Base-by-base conservation (phyloP, 352 stramenopile genomes). In the Phytophthora tubulina region DNA sequence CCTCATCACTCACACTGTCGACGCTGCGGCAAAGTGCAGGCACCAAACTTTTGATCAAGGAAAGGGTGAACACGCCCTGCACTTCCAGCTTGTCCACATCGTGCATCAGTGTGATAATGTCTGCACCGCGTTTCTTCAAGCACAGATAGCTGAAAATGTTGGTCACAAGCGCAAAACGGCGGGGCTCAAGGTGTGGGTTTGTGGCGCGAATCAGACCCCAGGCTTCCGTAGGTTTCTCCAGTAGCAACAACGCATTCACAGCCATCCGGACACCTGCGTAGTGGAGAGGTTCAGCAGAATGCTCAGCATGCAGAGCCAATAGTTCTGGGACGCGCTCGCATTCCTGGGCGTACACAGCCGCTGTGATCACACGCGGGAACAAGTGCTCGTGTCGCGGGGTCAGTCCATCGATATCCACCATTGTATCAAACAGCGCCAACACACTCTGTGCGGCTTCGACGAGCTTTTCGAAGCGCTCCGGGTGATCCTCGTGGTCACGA, bases 341-440 rank as follows among this genome's bases (percentile, higher is more conserved):
- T 50, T 90, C 80, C 35, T 86, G 73, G 7, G 84, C 54, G 50
- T 82, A 85, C 48, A 90, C 71, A 46, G 78, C 81, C 3, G 85
- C 82, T 2, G 82, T 76, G 44, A 92, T 85, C 31, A 81, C 79
- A 15, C 82, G 79, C 42, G 84, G 78, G 54, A 85, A 90, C 15
- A 90, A 60, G 4, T 75, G 48, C 9, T 67, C 68, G 30, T 78
- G 64, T 17, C 56, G 61, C 13, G 79, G 72, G 7, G 45, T 48
- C n/a, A 90, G 39, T 45, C 68, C 70, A 59, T 87, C 75, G 9
- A 82, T 61, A 21, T 90, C 66, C 10, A 89, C 72, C 83, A 91
- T 89, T n/a, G 89, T 81, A 53, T 91, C 76, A 63, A 88, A 91
- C 15, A 93, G 63, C 52, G 67, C 55, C 27, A 93, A 36, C 42